Percentiles rank a stretch among this genome's conserved stretches.
These are phyloP conservation scores for Xylaria cubensis DNA, from an alignment of 495 filamentous ascomycete genomes.

Conservation along the genomic window DNA sequence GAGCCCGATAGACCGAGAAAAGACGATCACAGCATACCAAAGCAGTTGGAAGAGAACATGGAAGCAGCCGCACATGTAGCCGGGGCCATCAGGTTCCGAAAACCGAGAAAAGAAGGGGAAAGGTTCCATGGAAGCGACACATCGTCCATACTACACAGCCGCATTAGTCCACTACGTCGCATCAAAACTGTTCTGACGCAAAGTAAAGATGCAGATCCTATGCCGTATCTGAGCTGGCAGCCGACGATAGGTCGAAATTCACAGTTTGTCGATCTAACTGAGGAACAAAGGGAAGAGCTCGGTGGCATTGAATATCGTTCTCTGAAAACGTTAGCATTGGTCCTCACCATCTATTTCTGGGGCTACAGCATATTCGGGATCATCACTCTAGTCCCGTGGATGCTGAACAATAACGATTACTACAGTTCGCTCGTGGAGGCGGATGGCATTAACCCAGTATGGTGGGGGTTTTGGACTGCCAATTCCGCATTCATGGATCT, in stretches of 20 bases:
- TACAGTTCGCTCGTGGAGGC: conserved; percentile 65
- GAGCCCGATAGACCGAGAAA: conserved; percentile 56
- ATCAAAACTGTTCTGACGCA: conserved; percentile 48
- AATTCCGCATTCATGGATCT: conserved; percentile 89
- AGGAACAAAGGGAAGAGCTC: conserved; percentile 90
- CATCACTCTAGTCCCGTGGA: conserved; percentile 79
- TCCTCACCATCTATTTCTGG: conserved; percentile 79
- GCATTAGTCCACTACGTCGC: conserved; percentile 30
- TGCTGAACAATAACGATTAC: conserved; percentile 62
- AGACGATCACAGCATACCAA: conserved; percentile 37
- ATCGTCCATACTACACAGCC: conserved; percentile 15
- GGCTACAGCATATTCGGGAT: conserved; percentile 77
- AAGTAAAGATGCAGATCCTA: conserved; percentile 56
- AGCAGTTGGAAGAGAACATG: conserved; percentile 47
- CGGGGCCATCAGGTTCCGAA: conserved; percentile 45
- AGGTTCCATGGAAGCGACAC: conserved; percentile 38
- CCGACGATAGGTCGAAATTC: conserved; percentile 93
- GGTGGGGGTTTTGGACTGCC: conserved; percentile 92
- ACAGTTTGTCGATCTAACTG: conserved; percentile 83
- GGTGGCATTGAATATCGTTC: conserved; percentile 95
- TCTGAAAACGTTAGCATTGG: conserved; percentile 80
- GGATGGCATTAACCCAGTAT: conserved; percentile 69
- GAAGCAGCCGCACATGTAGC: conserved; percentile 42
- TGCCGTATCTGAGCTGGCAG: conserved; percentile 92
- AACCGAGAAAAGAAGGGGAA: conserved; percentile 41